Evolutionary conservation across 805 yeast species (phyloP).

Genomic region (Nakazawaea populi): DNA sequence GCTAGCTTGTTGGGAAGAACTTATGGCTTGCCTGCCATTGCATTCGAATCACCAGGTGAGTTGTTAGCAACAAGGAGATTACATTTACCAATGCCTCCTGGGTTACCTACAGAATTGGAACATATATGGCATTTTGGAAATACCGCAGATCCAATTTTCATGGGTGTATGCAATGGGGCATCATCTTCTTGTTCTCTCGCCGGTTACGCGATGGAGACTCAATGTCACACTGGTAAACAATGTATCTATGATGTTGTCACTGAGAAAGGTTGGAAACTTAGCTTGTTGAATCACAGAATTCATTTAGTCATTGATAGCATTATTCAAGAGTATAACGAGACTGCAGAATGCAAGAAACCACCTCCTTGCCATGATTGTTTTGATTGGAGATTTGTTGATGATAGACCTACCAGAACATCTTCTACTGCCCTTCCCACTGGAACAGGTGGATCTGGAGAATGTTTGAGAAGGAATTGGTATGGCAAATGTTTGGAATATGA

Average conservation of each 20-base stretch:
- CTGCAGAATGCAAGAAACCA: constrained; percentile 68
- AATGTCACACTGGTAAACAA: constrained; percentile 84
- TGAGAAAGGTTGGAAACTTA: constrained; percentile 89
- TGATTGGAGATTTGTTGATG: constrained; percentile 72
- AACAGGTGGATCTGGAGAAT: constrained; percentile 26
- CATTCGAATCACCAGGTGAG: constrained; percentile 94
- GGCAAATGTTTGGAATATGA: constrained; percentile 51
- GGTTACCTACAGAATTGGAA: constrained; percentile 69
- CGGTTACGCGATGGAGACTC: constrained; percentile 96
- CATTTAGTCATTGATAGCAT: constrained; percentile 86
- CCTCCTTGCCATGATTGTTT: constrained; percentile 88
- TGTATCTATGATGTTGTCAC: constrained; percentile 87
- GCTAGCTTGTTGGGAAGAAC: constrained; percentile 81
- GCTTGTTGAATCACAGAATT: constrained; percentile 81
- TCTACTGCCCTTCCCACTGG: constrained; percentile 19
- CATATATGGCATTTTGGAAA: constrained; percentile 94
- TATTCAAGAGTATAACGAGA: constrained; percentile 62
- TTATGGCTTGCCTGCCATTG: constrained; percentile 82
- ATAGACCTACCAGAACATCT: constrained; percentile 15
- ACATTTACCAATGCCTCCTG: constrained; percentile 92
- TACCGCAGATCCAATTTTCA: constrained; percentile 92
- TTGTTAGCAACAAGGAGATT: constrained; percentile 73
- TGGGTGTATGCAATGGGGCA: constrained; percentile 97
- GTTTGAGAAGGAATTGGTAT: constrained; percentile 59
- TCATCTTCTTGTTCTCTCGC: constrained; percentile 83